Conservation (phyloP, 2,329 filamentous ascomycete species). For the Xylariaceae sp. region DNA sequence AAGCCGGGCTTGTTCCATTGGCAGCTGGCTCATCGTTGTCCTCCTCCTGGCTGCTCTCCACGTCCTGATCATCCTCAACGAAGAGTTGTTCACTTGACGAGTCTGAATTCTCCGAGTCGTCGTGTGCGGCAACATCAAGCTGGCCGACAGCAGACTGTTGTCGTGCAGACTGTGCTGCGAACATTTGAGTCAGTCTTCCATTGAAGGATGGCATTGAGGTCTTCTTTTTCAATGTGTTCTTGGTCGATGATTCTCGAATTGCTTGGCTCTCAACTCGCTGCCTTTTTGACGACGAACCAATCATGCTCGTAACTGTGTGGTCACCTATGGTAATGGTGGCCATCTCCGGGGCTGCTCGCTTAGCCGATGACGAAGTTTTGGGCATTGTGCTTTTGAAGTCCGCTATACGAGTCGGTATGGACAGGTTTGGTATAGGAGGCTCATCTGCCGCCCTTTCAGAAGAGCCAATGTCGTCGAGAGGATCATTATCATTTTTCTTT, state of each 20-base stretch:
- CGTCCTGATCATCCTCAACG: constrained; percentile 21
- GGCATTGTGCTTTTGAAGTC: constrained; percentile 23
- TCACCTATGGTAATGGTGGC: constrained; percentile 75
- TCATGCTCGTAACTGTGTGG: constrained; percentile 61
- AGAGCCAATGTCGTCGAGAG: constrained; percentile 1
- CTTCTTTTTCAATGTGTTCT: constrained; percentile 22
- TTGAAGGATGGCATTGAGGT: constrained; percentile 42
- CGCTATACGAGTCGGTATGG: constrained; percentile 30
- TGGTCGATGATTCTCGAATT: constrained; percentile 29
- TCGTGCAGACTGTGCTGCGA: constrained; percentile 37
- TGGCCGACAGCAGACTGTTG: constrained; percentile 13
- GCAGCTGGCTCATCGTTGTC: constrained; percentile 22
- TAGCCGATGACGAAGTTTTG: constrained; percentile 38
- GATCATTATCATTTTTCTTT: constrained; percentile 11
- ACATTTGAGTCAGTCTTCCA: constrained; percentile 43
- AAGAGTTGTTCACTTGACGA: constrained; percentile 30
- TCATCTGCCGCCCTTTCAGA: constrained; percentile 17
- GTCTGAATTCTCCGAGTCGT: constrained; percentile 22
- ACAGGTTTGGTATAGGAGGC: constrained; percentile 34
- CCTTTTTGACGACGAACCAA: constrained; percentile 57
- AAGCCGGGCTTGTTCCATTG: constrained; percentile 1
- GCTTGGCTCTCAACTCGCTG: constrained; percentile 40
- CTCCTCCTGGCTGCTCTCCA: constrained; percentile 19
- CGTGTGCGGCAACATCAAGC: constrained; percentile 11
- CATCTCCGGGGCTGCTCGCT: constrained; percentile 59